Evolutionary conservation across 1,284 basidiomycete genomes (phyloP).

Genomic region (Puccinia polysora): DNA sequence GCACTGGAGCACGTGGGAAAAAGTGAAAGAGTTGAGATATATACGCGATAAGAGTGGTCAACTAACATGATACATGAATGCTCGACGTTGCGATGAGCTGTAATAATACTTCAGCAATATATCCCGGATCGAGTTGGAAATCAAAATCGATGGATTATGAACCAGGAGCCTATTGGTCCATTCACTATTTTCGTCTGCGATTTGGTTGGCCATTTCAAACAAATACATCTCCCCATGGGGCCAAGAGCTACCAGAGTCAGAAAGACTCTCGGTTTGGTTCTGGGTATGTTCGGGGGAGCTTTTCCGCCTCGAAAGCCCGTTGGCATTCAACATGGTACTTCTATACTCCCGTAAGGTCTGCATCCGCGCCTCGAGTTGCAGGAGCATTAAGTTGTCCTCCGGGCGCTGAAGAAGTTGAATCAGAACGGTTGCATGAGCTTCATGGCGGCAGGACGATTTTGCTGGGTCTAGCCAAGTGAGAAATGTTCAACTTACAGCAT

Average conservation of each 20-base stretch:
- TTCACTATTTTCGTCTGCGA: conserved; percentile 43
- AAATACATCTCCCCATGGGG: conserved; percentile 35
- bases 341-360: conserved; percentile 30
- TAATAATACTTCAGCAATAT: conserved; percentile 86
- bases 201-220: conserved; percentile 41
- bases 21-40: neutral
- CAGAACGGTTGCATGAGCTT: neutral
- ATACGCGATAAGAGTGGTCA: too few species aligned
- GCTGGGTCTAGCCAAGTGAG: conserved; percentile 43
- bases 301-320: neutral
- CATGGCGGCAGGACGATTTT: conserved; percentile 11
- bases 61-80: conserved; percentile 72
- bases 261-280: neutral
- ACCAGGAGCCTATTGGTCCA: conserved; percentile 89
- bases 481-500: conserved; percentile 12
- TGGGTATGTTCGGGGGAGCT: neutral
- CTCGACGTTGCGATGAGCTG: conserved; percentile 67
- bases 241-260: conserved; percentile 17
- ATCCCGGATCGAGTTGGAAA: conserved; percentile 74
- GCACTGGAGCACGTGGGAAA: neutral
- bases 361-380: conserved; percentile 34
- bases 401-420: conserved; percentile 13
- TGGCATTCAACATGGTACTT: conserved; percentile 19
- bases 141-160: conserved; percentile 76
- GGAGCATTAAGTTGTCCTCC: conserved; percentile 29